Evolutionary conservation across 2,329 filamentous ascomycete genomes (phyloP).

Genomic region (Pseudogymnoascus sp.): DNA sequence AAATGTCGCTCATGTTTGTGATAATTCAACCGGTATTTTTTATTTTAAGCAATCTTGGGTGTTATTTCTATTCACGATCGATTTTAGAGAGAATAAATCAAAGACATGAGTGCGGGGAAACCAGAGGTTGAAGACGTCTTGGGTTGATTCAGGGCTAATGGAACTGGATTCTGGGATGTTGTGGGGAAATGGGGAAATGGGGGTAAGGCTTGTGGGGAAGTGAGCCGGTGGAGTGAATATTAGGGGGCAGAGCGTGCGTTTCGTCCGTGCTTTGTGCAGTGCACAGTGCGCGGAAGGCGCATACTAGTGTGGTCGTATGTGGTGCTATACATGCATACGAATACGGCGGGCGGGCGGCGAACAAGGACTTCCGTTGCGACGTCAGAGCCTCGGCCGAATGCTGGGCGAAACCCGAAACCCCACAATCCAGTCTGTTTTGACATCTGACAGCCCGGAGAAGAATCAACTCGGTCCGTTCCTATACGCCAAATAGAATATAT

Average conservation of each 20-base stretch:
- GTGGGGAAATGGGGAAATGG: slow-evolving; percentile 5
- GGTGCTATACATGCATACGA: not conserved
- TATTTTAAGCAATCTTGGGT: not conserved
- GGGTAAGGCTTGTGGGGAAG: not conserved
- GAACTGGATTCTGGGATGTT: not conserved
- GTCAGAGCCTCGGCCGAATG: not conserved
- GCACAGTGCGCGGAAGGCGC: not conserved
- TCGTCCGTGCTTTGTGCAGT: slow-evolving; percentile 5
- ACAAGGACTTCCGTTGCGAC: not conserved
- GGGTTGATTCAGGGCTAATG: not conserved
- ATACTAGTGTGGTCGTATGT: no score
- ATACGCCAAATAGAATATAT: not conserved
- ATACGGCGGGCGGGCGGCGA: not conserved
- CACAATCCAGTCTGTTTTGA: not conserved
- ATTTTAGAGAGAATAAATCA: not conserved
- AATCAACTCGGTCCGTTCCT: not conserved
- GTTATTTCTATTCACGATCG: not conserved
- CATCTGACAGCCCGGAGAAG: not conserved
- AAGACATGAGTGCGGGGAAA: not conserved
- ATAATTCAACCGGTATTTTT: not conserved
- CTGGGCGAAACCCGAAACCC: not conserved
- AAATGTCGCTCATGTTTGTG: not conserved
- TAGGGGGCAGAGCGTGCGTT: not conserved
- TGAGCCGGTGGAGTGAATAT: not conserved
- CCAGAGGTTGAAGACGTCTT: not conserved